Percentiles rank a stretch among this genome's conserved stretches.
Conservation (phyloP, 2,329 filamentous ascomycete species). For the Venturia asperata region DNA sequence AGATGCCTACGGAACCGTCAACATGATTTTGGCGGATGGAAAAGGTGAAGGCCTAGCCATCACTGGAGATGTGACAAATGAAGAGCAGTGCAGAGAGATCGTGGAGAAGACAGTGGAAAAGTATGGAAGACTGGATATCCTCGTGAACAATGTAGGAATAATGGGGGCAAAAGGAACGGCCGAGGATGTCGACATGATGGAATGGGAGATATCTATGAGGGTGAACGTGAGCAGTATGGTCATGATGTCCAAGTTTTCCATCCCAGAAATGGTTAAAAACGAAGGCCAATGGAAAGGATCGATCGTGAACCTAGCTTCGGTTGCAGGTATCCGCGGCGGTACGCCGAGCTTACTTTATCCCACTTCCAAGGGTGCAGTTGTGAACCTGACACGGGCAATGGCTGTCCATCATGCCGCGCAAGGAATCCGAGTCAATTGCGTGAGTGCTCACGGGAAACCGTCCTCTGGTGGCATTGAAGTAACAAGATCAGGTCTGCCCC, state of each 20-base stretch:
- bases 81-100: conserved; percentile 43
- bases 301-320: conserved; percentile 57
- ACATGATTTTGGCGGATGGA: conserved; percentile 43
- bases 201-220: conserved; percentile 51
- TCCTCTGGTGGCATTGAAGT: neutral
- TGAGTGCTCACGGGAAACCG: neutral
- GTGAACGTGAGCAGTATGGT: conserved; percentile 61
- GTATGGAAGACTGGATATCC: conserved; percentile 54
- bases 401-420: conserved; percentile 46
- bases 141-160: conserved; percentile 60
- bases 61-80: conserved; percentile 49
- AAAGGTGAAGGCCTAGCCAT: conserved; percentile 39
- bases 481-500: conserved; percentile 38
- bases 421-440: conserved; percentile 49
- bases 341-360: conserved; percentile 49
- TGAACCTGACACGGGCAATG: conserved; percentile 52
- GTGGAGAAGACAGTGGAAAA: conserved; percentile 37
- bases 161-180: conserved; percentile 53
- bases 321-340: conserved; percentile 50
- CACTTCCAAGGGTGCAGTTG: conserved; percentile 47
- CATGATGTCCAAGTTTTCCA: conserved; percentile 53
- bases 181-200: conserved; percentile 51
- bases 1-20: conserved; percentile 47
- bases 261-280: conserved; percentile 54
- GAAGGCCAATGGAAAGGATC: conserved; percentile 41